Conservation (phyloP, 345 rosid genomes). For the Punica granatum region DNA sequence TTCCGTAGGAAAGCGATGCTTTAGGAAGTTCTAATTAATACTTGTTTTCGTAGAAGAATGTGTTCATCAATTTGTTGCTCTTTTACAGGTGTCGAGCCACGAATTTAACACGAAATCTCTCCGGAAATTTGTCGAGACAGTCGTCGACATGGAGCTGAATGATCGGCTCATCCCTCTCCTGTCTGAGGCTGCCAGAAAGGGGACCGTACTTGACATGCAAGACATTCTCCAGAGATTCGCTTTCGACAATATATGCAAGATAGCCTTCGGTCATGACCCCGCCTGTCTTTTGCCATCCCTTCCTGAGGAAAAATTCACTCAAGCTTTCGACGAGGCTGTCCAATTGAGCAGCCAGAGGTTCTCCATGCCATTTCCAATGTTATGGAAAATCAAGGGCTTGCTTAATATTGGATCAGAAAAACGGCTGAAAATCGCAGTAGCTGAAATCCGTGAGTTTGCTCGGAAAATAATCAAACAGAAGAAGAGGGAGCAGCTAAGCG, state of each 20-base stretch:
- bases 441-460: slow-evolving; percentile 35
- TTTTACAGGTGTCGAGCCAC: slow-evolving; percentile 45
- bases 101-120: slow-evolving; percentile 64
- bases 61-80: no score
- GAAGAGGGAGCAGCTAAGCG: slow-evolving; percentile 14
- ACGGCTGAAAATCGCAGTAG: slow-evolving; percentile 4
- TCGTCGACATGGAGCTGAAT: slow-evolving; percentile 21
- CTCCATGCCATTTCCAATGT: slow-evolving; percentile 5
- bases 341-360: slow-evolving; percentile 4
- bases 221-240: slow-evolving; percentile 55
- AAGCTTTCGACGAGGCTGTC: slow-evolving; percentile 9
- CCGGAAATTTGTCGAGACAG: slow-evolving; percentile 43
- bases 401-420: slow-evolving; percentile 11
- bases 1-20: no score
- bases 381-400: slow-evolving; percentile 14
- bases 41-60: no score
- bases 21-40: no score
- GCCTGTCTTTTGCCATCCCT: slow-evolving; percentile 34
- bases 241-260: slow-evolving; percentile 56
- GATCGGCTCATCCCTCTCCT: slow-evolving; percentile 48
- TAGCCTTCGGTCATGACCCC: slow-evolving; percentile 60
- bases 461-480: slow-evolving; percentile 33
- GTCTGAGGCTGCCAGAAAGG: slow-evolving; percentile 17
- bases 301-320: slow-evolving; percentile 9
- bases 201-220: slow-evolving; percentile 34